Percentiles rank a stretch among this genome's conserved stretches.
phyloP scores from a whole-genome alignment of 2,329 filamentous ascomycete species.

The Ceratocystis lukuohia region DNA sequence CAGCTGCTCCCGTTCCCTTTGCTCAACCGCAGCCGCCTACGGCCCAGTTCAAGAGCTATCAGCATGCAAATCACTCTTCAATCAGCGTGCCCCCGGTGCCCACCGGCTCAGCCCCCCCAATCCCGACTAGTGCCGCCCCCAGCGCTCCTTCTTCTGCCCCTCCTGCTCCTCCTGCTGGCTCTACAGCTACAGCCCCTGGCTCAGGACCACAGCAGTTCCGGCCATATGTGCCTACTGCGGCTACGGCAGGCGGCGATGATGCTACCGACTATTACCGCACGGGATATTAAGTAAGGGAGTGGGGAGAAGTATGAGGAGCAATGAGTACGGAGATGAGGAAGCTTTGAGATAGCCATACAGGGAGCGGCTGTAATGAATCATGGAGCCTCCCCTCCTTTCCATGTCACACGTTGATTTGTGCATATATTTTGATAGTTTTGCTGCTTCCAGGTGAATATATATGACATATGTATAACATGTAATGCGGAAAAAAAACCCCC shows the following conservation, averaged over 20 bases:
- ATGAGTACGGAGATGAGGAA: too few relatives aligned
- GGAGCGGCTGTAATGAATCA: neutral
- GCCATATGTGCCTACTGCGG: slow-evolving; percentile 41
- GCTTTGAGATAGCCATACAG: too few relatives aligned
- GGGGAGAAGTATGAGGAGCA: neutral
- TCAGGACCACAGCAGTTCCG: slow-evolving; percentile 21
- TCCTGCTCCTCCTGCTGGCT: neutral
- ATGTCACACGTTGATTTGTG: too few relatives aligned
- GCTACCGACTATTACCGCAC: slow-evolving; percentile 43
- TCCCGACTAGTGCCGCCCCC: slow-evolving; percentile 32
- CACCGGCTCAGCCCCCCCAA: slow-evolving; percentile 26
- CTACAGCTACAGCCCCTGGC: neutral
- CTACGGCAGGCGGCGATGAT: slow-evolving; percentile 33
- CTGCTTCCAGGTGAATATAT: too few relatives aligned
- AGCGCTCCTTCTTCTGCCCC: slow-evolving; percentile 23
- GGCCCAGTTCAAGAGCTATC: slow-evolving; percentile 14
- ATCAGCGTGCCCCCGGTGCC: slow-evolving; percentile 33
- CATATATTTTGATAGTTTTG: too few relatives aligned
- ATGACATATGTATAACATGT: too few relatives aligned
- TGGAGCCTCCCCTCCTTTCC: neutral
- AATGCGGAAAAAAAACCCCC: too few relatives aligned
- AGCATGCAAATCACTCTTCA: slow-evolving; percentile 2
- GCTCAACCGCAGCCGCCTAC: slow-evolving; percentile 22
- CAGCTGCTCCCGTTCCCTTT: slow-evolving; percentile 11
- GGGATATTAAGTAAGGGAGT: slow-evolving; percentile 5